Percentiles rank a stretch among this genome's conserved stretches.
phyloP scores from a whole-genome alignment of 768 basidiomycete genomes.

The Tricholoma saponaceum region DNA sequence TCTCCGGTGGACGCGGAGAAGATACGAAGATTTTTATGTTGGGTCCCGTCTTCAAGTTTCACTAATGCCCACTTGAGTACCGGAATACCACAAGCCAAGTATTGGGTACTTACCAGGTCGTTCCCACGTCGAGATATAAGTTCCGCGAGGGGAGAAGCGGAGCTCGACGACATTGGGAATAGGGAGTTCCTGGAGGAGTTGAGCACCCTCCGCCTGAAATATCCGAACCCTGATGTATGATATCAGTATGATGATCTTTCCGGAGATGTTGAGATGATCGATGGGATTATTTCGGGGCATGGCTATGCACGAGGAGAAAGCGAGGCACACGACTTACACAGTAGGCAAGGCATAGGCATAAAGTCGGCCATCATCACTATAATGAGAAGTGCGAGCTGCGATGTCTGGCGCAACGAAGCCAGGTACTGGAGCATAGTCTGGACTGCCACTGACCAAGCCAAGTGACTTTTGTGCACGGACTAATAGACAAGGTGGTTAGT shows the following conservation, averaged over 20 bases:
- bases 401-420: conserved; percentile 66
- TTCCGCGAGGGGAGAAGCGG: conserved; percentile 89
- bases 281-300: not conserved
- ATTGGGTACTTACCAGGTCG: conserved; percentile 54
- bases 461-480: conserved; percentile 94
- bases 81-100: not conserved
- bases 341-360: conserved; percentile 81
- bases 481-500: conserved; percentile 27
- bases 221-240: conserved; percentile 58
- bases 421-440: conserved; percentile 63
- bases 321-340: conserved; percentile 46
- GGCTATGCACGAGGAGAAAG: conserved; percentile 12
- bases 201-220: conserved; percentile 68
- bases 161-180: conserved; percentile 79
- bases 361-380: conserved; percentile 83
- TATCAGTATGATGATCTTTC: conserved; percentile 1
- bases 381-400: conserved; percentile 70
- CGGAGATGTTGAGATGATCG: not conserved
- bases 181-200: conserved; percentile 70
- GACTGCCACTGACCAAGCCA: conserved; percentile 79
- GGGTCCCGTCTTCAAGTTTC: conserved; percentile 85
- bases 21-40: conserved; percentile 92
- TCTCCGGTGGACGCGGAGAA: conserved; percentile 85
- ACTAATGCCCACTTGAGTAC: conserved; percentile 28
- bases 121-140: conserved; percentile 95